Conservation (phyloP, 768 basidiomycete genomes). For the Podaxis sp. region DNA sequence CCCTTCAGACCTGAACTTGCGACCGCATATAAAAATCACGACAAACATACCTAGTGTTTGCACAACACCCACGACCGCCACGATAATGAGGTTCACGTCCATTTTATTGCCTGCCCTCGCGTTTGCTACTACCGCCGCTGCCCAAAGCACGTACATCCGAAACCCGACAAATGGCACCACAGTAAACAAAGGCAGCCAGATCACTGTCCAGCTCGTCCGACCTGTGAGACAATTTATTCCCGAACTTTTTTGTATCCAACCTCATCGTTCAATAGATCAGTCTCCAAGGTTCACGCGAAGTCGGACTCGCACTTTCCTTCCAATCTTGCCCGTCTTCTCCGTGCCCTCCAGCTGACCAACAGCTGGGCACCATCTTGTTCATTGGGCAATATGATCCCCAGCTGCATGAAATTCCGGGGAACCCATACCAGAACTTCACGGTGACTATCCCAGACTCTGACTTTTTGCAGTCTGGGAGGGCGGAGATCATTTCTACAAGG, state of each 20-base stretch:
- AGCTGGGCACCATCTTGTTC: conserved; percentile 32
- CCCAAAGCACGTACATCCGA: conserved; percentile 42
- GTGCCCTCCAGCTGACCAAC: conserved; percentile 26
- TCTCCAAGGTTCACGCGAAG: conserved; percentile 25
- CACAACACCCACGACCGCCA: neutral
- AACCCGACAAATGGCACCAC: conserved; percentile 34
- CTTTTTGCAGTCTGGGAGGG: neutral
- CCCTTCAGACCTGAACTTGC: too few relatives aligned
- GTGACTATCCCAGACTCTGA: neutral
- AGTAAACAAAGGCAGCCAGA: conserved; percentile 34
- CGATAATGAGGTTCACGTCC: conserved; percentile 20
- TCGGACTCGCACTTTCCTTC: conserved; percentile 33
- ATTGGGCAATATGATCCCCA: conserved; percentile 32
- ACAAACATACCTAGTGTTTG: neutral
- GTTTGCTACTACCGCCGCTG: conserved; percentile 33
- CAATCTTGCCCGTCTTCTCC: conserved; percentile 20
- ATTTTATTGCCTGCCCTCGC: conserved; percentile 30
- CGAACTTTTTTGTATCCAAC: conserved; percentile 22
- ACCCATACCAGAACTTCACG: conserved; percentile 32
- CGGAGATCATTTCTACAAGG: conserved; percentile 1
- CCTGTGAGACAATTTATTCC: conserved; percentile 35
- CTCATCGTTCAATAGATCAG: conserved; percentile 31
- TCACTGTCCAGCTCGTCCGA: conserved; percentile 47
- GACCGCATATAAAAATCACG: neutral
- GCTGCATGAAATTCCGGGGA: conserved; percentile 18